A percentile compares a stretch with the other conserved stretches of the same genome.
These are phyloP conservation scores for Coccomyxa sp. DNA, from an alignment of 139 green algal genomes.

Conservation along the genomic window DNA sequence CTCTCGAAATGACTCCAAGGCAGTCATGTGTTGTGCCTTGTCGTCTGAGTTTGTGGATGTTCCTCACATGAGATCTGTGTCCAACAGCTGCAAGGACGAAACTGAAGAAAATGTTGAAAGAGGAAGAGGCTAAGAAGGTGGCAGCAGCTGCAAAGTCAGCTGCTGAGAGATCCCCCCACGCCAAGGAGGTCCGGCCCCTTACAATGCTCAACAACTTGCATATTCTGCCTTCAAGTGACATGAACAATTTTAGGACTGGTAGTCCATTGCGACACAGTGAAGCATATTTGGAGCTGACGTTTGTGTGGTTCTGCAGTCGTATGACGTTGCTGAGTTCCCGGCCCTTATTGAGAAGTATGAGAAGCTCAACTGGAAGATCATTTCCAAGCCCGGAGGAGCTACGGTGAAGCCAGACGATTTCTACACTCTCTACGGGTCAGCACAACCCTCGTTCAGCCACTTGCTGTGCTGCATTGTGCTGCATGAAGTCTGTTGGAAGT, in stretches of 20 bases:
- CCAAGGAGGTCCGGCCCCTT: slow-evolving; percentile 38
- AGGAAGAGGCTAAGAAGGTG: slow-evolving; percentile 32
- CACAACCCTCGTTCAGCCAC: neutral
- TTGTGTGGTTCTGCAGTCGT: slow-evolving; percentile 29
- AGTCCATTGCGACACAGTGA: neutral
- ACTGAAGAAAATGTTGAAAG: slow-evolving; percentile 58
- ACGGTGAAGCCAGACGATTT: slow-evolving; percentile 82
- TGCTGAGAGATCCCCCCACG: slow-evolving; percentile 53
- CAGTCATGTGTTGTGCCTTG: too few relatives aligned
- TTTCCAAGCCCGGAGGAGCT: slow-evolving; percentile 82
- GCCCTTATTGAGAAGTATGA: slow-evolving; percentile 60
- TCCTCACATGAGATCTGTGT: neutral
- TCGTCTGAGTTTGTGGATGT: too few relatives aligned
- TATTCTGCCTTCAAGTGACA: neutral
- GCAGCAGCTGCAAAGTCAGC: slow-evolving; percentile 20
- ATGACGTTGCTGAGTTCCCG: slow-evolving; percentile 64
- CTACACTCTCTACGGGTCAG: slow-evolving; percentile 68
- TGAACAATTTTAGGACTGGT: neutral
- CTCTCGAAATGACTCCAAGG: too few relatives aligned
- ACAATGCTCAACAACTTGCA: neutral
- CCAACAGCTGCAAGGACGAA: slow-evolving; percentile 60
- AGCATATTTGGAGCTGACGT: neutral
- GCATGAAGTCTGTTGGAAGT: neutral
- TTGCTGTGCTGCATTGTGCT: neutral
- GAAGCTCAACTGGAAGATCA: slow-evolving; percentile 87